Conservation (phyloP, 2,329 filamentous ascomycete species). For the Aspergillus sp. region DNA sequence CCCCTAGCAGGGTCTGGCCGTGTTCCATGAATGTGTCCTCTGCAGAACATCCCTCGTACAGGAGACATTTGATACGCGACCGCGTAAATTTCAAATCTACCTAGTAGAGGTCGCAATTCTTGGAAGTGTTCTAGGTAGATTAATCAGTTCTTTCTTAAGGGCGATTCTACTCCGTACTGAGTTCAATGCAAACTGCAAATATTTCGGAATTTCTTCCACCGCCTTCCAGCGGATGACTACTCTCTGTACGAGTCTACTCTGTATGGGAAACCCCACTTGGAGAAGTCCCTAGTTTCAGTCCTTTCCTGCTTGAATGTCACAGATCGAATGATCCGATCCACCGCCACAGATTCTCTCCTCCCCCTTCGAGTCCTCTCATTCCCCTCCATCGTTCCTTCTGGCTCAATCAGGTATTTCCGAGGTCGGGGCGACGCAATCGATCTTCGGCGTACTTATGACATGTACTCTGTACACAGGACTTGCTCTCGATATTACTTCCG, state of each 20-base stretch:
- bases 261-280: background rate
- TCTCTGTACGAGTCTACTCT: too few species aligned
- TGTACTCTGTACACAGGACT: background rate
- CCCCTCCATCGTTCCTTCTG: background rate
- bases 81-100: background rate
- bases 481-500: too few species aligned
- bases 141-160: background rate
- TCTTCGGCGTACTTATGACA: background rate
- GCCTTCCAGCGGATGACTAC: constrained; percentile 3
- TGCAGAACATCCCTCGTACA: background rate
- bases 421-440: background rate
- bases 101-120: too few species aligned
- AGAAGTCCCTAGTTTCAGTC: constrained; percentile 13
- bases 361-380: background rate
- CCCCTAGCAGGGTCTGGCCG: background rate
- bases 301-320: constrained; percentile 1
- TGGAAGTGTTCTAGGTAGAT: too few species aligned
- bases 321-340: constrained; percentile 17
- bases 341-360: background rate
- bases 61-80: background rate
- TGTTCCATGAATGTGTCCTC: background rate
- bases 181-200: too few species aligned
- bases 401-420: too few species aligned
- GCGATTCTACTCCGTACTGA: too few species aligned
- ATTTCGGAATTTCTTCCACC: background rate